A percentile compares a stretch with the other conserved stretches of the same genome.
Conservation (phyloP, 2,329 filamentous ascomycete species). For the Colletotrichum simmondsii region DNA sequence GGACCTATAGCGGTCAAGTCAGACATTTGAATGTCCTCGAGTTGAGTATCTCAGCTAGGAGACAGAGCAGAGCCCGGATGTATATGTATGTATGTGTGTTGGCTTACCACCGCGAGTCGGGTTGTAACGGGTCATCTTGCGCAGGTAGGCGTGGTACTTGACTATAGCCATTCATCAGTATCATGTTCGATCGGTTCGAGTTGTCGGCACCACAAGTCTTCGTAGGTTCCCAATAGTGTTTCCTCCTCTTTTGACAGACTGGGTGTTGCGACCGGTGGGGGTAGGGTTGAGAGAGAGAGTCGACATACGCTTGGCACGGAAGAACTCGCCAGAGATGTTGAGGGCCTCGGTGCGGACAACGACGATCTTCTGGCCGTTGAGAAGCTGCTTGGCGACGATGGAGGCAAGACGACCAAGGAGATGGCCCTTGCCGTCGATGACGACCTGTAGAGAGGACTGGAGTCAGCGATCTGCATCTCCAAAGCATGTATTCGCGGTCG, state of each 20-base stretch:
- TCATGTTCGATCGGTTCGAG: conserved; percentile 9
- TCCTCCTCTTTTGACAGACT: conserved; percentile 11
- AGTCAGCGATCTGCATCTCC: conserved; percentile 41
- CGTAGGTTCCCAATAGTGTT: not conserved
- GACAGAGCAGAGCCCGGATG: conserved; percentile 16
- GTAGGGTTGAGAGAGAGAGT: conserved; percentile 37
- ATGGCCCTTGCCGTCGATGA: conserved; percentile 99
- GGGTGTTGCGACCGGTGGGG: conserved; percentile 4
- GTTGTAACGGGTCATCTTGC: conserved; percentile 99
- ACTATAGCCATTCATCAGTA: conserved; percentile 75
- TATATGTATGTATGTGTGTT: conserved; percentile 24
- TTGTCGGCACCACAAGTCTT: not conserved
- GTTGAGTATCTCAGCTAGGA: conserved; percentile 34
- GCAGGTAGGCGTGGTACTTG: conserved; percentile 99
- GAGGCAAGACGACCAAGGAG: conserved; percentile 98
- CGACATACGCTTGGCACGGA: conserved; percentile 99
- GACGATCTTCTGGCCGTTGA: conserved; percentile 99
- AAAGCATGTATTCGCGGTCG: not conserved
- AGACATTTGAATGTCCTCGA: conserved; percentile 38
- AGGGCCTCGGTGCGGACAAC: conserved; percentile 98
- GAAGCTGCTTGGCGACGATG: conserved; percentile 98
- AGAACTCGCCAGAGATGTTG: conserved; percentile 99
- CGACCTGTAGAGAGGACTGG: conserved; percentile 70
- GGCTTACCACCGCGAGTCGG: conserved; percentile 94
- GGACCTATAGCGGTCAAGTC: conserved; percentile 72